A percentile compares a stretch with the other conserved stretches of the same genome.
Evolutionary conservation across 2,329 filamentous ascomycete species (phyloP).

Genomic region (Fonsecaea nubica): DNA sequence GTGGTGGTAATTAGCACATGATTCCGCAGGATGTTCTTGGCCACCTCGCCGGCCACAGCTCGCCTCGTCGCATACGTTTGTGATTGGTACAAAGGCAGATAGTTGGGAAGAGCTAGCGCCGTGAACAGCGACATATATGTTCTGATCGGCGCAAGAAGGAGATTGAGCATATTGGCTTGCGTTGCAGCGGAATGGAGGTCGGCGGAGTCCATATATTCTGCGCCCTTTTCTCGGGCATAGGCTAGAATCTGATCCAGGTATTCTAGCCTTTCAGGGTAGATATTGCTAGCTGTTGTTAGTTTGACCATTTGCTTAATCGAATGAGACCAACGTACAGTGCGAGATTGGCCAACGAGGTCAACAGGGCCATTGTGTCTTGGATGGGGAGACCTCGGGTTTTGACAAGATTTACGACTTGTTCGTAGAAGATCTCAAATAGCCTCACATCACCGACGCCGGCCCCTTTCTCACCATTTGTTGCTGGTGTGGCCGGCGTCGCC

Average conservation of each 20-base stretch:
- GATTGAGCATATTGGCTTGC: slow-evolving; percentile 85
- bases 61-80: slow-evolving; percentile 92
- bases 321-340: slow-evolving; percentile 65
- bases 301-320: neutral
- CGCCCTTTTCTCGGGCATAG: slow-evolving; percentile 84
- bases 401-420: slow-evolving; percentile 91
- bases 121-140: slow-evolving; percentile 94
- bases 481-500: slow-evolving; percentile 38
- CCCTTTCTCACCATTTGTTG: slow-evolving; percentile 46
- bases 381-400: slow-evolving; percentile 89
- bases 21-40: slow-evolving; percentile 80
- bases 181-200: slow-evolving; percentile 87
- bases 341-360: slow-evolving; percentile 92
- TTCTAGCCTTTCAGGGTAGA: slow-evolving; percentile 80
- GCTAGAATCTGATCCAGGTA: slow-evolving; percentile 94
- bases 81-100: slow-evolving; percentile 84
- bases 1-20: slow-evolving; percentile 78
- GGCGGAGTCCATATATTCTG: slow-evolving; percentile 90
- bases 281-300: slow-evolving; percentile 64
- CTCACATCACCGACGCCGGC: slow-evolving; percentile 69
- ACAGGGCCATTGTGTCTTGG: slow-evolving; percentile 89
- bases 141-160: slow-evolving; percentile 88
- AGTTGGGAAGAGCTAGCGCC: slow-evolving; percentile 89
- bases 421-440: slow-evolving; percentile 96
- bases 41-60: slow-evolving; percentile 87